Evolutionary conservation across 140 eudicot species (phyloP).

Genomic region (Flaveria floridana): DNA sequence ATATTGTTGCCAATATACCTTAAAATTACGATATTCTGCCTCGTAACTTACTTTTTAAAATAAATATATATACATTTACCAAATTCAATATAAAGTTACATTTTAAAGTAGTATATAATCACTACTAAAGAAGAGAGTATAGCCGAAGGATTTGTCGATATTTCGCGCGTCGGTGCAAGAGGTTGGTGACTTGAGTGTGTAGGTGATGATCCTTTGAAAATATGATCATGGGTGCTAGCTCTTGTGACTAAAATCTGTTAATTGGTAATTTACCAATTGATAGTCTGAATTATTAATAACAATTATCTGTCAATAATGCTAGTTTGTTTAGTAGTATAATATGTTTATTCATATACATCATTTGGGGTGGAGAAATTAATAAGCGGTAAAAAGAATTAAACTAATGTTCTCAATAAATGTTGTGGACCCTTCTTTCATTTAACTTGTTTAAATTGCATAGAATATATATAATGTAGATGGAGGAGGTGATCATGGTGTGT

Average conservation of each 20-base stretch:
- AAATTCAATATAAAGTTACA: neutral
- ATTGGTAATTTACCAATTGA: no score
- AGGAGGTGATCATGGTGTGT: conserved; percentile 2
- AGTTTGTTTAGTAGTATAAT: no score
- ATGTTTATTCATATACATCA: neutral
- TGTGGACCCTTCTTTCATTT: neutral
- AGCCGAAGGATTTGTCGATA: no score
- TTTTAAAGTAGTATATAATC: neutral
- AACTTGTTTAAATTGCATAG: neutral
- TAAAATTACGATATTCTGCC: neutral
- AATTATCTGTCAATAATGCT: no score
- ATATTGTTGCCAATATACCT: neutral
- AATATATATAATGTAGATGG: neutral
- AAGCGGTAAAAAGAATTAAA: neutral
- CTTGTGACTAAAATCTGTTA: no score
- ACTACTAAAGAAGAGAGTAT: no score
- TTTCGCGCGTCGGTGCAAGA: no score
- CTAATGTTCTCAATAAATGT: neutral
- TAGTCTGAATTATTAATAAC: no score
- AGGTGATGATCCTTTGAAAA: no score
- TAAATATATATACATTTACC: neutral
- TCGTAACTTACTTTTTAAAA: no score
- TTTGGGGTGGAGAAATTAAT: neutral
- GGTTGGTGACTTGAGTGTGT: no score
- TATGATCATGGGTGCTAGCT: no score